Base-by-base conservation (phyloP, 805 yeast genomes). In the Saccharomycopsis schoenii region DNA sequence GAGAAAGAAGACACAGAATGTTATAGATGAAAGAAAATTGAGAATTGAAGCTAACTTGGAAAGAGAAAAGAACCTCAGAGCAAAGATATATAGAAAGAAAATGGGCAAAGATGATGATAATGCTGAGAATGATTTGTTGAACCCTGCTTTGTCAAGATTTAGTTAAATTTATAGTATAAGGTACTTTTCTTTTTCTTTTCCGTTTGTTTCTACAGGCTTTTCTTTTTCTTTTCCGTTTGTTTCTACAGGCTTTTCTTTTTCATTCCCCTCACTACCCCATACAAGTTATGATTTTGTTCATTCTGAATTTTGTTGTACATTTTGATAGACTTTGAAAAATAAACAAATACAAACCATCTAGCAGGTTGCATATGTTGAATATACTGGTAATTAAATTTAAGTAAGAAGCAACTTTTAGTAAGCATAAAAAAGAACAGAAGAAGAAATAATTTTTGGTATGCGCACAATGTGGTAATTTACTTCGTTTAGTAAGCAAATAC, bases 51-150 rank as follows among this genome's bases (percentile, higher is more conserved):
- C 75, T 14, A 64, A 59, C 66, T 76, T 89, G 70, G 80, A 81
- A 70, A 80, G 78, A 67, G 97, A 93, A 73, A 88, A 90, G 73
- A 80, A 80, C 59, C 74, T 83, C 29, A 83, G 94, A 75, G 76
- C 80, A 70, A 79, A 81, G 73, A 76, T 75, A 6, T 52, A 47
- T 39, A 51, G 40, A 8, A 56, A 56, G 24, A 55, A 41, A 9
- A 56, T 41, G 25, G 43, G 50, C 11, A 57, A 56, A 15, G 41
- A 42, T 54, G 40, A 50, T 4, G 72, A 74, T 62, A 83, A 89
- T 61, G 79, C 75, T 12, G 80, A 80, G 37, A 80, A 82, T 61
- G 81, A 81, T 64, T 75, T 72, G 24, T 72, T 81, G 60, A 78
- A 73, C n/a, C 74, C 73, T 37, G 84, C 82, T 4, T 74, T 81